A percentile compares a stretch with the other conserved stretches of the same genome.
Conservation (phyloP, 768 basidiomycete genomes). For the Myochromella boudieri region DNA sequence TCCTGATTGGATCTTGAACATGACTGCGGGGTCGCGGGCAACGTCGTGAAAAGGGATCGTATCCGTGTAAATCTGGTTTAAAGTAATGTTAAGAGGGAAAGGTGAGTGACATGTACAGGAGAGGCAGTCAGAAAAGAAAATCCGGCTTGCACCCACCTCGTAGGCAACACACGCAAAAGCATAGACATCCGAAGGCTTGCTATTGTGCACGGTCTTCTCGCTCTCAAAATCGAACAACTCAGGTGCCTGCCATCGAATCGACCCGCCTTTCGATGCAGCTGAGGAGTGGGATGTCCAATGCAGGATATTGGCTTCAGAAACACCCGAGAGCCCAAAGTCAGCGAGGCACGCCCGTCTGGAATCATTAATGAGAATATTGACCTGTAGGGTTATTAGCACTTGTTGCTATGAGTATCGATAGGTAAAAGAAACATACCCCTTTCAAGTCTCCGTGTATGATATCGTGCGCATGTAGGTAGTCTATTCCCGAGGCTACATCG, state of each 20-base stretch:
- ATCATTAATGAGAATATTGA: slow-evolving; percentile 18
- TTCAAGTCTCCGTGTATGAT: too few relatives aligned
- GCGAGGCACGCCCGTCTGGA: slow-evolving; percentile 20
- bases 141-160: not conserved
- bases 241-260: too few relatives aligned
- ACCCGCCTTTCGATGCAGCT: too few relatives aligned
- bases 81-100: not conserved
- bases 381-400: too few relatives aligned
- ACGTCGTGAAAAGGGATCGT: not conserved
- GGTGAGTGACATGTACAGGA: too few relatives aligned
- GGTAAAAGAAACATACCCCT: not conserved
- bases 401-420: not conserved
- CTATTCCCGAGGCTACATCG: too few relatives aligned
- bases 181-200: not conserved
- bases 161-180: not conserved
- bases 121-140: not conserved
- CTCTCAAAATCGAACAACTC: too few relatives aligned
- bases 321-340: slow-evolving; percentile 22
- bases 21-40: not conserved
- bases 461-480: too few relatives aligned
- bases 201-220: not conserved
- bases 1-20: not conserved
- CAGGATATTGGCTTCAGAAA: too few relatives aligned
- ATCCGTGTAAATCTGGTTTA: not conserved
- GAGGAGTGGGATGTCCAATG: not conserved